Evolutionary conservation across 2,329 filamentous ascomycete species (phyloP).

Genomic region (Fusarium equiseti): DNA sequence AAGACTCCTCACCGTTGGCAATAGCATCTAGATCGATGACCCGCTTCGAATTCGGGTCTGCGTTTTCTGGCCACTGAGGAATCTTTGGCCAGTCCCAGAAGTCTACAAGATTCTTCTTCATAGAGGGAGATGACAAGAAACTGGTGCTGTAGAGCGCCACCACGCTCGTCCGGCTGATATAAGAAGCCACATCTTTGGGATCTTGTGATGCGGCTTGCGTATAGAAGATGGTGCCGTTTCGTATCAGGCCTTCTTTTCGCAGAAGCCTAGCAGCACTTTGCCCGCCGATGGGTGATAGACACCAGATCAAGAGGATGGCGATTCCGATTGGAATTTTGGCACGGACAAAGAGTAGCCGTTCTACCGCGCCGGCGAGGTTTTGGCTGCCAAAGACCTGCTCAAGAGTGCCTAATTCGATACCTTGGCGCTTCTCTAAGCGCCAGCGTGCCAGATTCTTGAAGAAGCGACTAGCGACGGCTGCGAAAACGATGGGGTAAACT

Average conservation of each 20-base stretch:
- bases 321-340: neutral
- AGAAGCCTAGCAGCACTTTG: conserved; percentile 18
- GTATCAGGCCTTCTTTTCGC: neutral
- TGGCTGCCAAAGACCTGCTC: conserved; percentile 33
- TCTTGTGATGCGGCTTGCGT: neutral
- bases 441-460: conserved; percentile 20
- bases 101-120: conserved; percentile 2
- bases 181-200: fast-evolving
- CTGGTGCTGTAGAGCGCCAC: neutral
- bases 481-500: conserved; percentile 28
- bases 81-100: conserved; percentile 24
- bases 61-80: neutral
- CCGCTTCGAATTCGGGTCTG: neutral
- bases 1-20: neutral
- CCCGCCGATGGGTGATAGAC: conserved; percentile 19
- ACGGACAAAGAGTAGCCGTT: conserved; percentile 15
- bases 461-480: conserved; percentile 15
- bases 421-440: conserved; percentile 9
- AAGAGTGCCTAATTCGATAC: conserved; percentile 10
- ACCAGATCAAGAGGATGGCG: conserved; percentile 5
- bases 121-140: neutral
- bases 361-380: conserved; percentile 15
- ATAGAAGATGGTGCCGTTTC: neutral
- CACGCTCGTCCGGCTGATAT: fast-evolving
- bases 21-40: neutral